A percentile compares a stretch with the other conserved stretches of the same genome.
These are phyloP conservation scores for Clitocybe nebularis DNA, from an alignment of 1,284 basidiomycete species.

Conservation along the genomic window DNA sequence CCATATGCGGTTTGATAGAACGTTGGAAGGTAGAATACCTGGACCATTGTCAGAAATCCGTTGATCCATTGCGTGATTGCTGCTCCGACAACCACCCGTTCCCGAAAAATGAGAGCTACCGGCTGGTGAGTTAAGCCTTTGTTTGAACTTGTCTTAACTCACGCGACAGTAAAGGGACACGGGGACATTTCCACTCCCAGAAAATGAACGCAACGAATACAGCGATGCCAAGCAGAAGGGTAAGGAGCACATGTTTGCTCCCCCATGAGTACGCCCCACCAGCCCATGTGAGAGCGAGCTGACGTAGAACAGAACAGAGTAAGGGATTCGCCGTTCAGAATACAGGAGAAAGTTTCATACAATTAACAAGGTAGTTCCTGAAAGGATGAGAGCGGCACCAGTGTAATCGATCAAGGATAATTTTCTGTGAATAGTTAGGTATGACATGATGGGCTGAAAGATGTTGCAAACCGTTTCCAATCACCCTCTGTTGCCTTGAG, in stretches of 20 bases:
- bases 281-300: constrained; percentile 21
- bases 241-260: constrained; percentile 13
- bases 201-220: constrained; percentile 15
- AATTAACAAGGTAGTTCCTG: constrained; percentile 14
- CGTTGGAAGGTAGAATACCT: constrained; percentile 20
- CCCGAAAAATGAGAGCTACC: constrained; percentile 15
- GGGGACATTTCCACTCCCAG: constrained; percentile 18
- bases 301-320: background rate
- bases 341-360: constrained; percentile 10
- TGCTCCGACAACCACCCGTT: constrained; percentile 20
- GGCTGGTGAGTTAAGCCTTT: background rate
- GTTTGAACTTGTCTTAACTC: background rate
- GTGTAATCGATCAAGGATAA: constrained; percentile 15
- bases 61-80: constrained; percentile 21
- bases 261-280: constrained; percentile 17
- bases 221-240: constrained; percentile 12
- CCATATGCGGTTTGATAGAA: constrained; percentile 22
- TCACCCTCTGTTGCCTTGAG: constrained; percentile 16
- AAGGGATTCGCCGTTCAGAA: background rate
- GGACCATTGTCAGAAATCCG: constrained; percentile 20
- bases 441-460: background rate
- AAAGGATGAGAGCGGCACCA: constrained; percentile 15
- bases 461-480: constrained; percentile 13
- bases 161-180: constrained; percentile 5
- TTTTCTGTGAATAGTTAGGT: constrained; percentile 11